Percentiles rank a stretch among this genome's conserved stretches.
Evolutionary conservation across 1,139 yeast species (phyloP).

Genomic region (Pichia sp.): DNA sequence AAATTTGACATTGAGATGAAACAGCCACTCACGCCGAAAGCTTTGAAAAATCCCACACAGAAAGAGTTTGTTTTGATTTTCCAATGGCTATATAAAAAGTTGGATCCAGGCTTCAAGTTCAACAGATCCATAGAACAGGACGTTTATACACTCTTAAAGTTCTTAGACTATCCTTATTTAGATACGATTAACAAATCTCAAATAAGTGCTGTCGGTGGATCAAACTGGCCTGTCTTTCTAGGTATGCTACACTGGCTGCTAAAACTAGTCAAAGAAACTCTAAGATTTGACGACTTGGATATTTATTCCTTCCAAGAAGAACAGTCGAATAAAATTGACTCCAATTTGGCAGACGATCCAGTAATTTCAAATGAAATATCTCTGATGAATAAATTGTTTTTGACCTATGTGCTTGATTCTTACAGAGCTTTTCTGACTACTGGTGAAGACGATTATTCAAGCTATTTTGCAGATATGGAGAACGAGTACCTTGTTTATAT

Average conservation of each 20-base stretch:
- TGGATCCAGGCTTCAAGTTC: constrained; percentile 78
- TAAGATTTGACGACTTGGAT: constrained; percentile 38
- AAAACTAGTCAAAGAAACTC: constrained; percentile 41
- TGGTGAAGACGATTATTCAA: constrained; percentile 57
- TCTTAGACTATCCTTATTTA: constrained; percentile 71
- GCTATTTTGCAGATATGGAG: constrained; percentile 53
- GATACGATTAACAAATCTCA: constrained; percentile 79
- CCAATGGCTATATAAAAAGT: constrained; percentile 68
- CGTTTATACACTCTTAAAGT: constrained; percentile 61
- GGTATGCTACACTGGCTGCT: constrained; percentile 83
- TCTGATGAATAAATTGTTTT: constrained; percentile 38
- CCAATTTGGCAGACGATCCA: constrained; percentile 22
- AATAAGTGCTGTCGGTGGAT: constrained; percentile 88
- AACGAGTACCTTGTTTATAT: constrained; percentile 44
- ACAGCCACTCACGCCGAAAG: constrained; percentile 61
- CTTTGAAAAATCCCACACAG: constrained; percentile 77
- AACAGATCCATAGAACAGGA: constrained; percentile 70
- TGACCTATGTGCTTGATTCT: constrained; percentile 60
- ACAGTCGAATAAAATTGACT: constrained; percentile 14
- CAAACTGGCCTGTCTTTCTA: constrained; percentile 79
- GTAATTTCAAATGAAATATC: constrained; percentile 24
- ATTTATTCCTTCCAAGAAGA: constrained; percentile 28
- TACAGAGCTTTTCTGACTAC: constrained; percentile 60
- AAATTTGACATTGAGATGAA: constrained; percentile 72
- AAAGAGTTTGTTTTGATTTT: constrained; percentile 77